Conservation (phyloP, 768 basidiomycete species). For the Lactifluus subvellereus region DNA sequence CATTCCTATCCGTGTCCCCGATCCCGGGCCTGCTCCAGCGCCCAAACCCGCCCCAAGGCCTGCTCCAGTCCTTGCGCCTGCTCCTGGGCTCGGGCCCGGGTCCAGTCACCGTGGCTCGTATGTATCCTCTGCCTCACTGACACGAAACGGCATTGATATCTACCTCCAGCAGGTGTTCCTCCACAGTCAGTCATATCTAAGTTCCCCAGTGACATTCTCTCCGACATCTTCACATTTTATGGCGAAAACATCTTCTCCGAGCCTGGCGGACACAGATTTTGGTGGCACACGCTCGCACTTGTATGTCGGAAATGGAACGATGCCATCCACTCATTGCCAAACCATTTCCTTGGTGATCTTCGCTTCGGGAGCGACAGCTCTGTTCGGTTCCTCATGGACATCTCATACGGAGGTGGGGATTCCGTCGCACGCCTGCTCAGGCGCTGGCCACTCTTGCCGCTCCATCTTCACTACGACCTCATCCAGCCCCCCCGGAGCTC, state of each 20-base stretch:
- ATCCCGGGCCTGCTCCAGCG: too few species aligned
- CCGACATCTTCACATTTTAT: constrained; percentile 1
- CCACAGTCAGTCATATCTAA: not conserved
- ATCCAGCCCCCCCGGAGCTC: too few species aligned
- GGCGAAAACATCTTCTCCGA: not conserved
- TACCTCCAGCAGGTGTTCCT: not conserved
- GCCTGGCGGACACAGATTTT: not conserved
- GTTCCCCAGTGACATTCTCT: not conserved
- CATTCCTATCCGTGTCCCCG: too few species aligned
- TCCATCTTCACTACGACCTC: too few species aligned
- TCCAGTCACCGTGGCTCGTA: not conserved
- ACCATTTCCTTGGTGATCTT: not conserved
- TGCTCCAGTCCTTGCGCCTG: too few species aligned
- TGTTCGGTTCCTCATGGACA: not conserved
- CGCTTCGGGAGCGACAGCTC: not conserved
- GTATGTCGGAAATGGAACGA: constrained; percentile 2
- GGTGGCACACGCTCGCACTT: constrained; percentile 2
- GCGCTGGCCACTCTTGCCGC: too few species aligned
- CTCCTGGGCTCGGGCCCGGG: too few species aligned
- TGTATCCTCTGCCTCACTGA: not conserved
- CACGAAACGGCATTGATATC: not conserved
- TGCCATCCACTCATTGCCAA: not conserved
- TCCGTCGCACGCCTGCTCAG: not conserved
- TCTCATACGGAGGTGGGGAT: not conserved
- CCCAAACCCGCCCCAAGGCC: too few species aligned